A percentile compares a stretch with the other conserved stretches of the same genome.
phyloP scores from a whole-genome alignment of 1,284 basidiomycete species.

The Melampsora americana region DNA sequence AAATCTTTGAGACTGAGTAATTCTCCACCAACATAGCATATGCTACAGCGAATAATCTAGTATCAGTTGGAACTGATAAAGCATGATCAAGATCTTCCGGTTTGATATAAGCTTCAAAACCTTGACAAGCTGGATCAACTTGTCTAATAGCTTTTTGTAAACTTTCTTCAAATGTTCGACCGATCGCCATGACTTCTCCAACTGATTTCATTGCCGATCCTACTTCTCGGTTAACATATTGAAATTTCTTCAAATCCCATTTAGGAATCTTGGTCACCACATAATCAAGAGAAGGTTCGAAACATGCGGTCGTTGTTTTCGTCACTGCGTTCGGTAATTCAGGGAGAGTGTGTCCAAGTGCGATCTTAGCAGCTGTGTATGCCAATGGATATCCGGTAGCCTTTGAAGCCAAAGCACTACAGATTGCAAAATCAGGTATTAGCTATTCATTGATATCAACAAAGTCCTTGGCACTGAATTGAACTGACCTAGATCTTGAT shows the following conservation, averaged over 20 bases:
- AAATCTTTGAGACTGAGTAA: conserved; percentile 83
- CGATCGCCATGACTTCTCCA: conserved; percentile 99
- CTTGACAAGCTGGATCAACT: conserved; percentile 77
- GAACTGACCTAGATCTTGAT: conserved; percentile 48
- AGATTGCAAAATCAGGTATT: conserved; percentile 45
- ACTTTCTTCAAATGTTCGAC: conserved; percentile 96
- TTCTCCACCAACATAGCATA: conserved; percentile 93
- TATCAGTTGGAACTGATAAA: conserved; percentile 73
- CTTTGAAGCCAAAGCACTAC: conserved; percentile 89
- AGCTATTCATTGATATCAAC: conserved; percentile 61
- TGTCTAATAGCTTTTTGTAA: conserved; percentile 98
- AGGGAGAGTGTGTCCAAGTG: conserved; percentile 94
- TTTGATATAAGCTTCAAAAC: conserved; percentile 67
- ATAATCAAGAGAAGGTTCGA: conserved; percentile 99
- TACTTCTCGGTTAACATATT: conserved; percentile 86
- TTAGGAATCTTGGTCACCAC: conserved; percentile 99
- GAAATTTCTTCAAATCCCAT: conserved; percentile 99
- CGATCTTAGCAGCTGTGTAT: conserved; percentile 98
- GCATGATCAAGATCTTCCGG: conserved; percentile 79
- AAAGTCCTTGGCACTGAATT: conserved; percentile 61
- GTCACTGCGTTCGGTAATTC: conserved; percentile 98
- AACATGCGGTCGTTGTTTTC: conserved; percentile 98
- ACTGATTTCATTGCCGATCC: conserved; percentile 99
- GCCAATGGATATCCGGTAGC: conserved; percentile 98
- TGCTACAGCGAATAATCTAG: conserved; percentile 92